Evolutionary conservation across 176 grass and related monocot species (phyloP).

Genomic region (Oryza glaberrima): DNA sequence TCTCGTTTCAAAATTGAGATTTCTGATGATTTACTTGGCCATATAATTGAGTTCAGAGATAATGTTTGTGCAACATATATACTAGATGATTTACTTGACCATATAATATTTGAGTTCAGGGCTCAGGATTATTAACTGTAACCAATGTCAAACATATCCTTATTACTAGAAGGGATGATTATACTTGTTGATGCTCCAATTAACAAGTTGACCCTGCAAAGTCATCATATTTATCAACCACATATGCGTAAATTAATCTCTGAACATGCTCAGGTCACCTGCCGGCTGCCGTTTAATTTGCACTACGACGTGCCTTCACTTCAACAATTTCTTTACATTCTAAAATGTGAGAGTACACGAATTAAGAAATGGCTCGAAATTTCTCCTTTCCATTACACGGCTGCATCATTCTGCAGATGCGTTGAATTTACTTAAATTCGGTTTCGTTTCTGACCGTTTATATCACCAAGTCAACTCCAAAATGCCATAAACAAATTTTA

Average conservation of each 20-base stretch:
- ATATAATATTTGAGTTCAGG: not conserved
- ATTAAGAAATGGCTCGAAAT: not conserved
- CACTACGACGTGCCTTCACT: not conserved
- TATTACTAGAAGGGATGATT: not conserved
- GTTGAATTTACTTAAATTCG: not conserved
- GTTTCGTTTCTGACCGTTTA: not conserved
- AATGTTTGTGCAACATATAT: not conserved
- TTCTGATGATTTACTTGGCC: not conserved
- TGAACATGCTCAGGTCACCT: not conserved
- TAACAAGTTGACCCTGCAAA: not conserved
- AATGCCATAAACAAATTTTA: not conserved
- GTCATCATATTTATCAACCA: not conserved
- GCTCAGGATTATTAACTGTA: not conserved
- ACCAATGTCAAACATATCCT: not conserved
- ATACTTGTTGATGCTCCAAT: not conserved
- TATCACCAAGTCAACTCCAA: conserved; percentile 17
- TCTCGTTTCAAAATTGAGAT: not conserved
- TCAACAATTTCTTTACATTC: not conserved
- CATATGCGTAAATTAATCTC: not conserved
- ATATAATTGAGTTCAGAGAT: not conserved
- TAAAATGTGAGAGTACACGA: not conserved
- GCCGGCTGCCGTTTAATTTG: not conserved
- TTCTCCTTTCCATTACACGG: not conserved
- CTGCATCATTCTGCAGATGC: not conserved
- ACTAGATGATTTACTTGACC: not conserved